Conservation (phyloP, 352 stramenopile genomes). For the Thraustochytrium sp. region DNA sequence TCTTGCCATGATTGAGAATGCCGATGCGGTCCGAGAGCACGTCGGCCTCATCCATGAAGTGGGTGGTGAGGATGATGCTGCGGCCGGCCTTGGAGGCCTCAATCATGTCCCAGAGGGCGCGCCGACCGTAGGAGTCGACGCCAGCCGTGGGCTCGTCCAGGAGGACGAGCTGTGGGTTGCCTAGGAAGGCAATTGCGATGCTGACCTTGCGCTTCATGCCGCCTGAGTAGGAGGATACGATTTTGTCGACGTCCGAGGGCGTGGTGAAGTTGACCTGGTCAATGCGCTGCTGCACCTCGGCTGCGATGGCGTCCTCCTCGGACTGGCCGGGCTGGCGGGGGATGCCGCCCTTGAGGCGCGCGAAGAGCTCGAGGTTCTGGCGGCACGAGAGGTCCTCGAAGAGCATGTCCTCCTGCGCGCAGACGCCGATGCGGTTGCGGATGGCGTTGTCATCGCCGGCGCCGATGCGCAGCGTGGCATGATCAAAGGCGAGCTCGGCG, state of each 20-base stretch:
- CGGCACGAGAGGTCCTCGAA: conserved; percentile 67
- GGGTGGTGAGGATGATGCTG: conserved; percentile 59
- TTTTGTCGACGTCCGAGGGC: conserved; percentile 46
- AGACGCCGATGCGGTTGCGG: conserved; percentile 81
- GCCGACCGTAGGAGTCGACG: conserved; percentile 53
- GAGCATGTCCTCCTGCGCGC: conserved; percentile 72
- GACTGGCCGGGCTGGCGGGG: conserved; percentile 53
- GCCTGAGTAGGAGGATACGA: conserved; percentile 59
- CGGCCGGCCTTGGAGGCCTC: conserved; percentile 54
- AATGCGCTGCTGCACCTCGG: conserved; percentile 55
- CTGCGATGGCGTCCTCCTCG: conserved; percentile 29
- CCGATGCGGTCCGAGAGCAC: conserved; percentile 57
- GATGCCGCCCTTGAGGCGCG: conserved; percentile 74
- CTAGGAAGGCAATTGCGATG: conserved; percentile 69
- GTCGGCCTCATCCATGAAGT: conserved; percentile 63
- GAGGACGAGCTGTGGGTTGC: conserved; percentile 51
- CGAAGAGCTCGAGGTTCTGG: conserved; percentile 72
- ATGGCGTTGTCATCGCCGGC: conserved; percentile 69
- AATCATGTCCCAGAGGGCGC: conserved; percentile 62
- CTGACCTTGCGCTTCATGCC: conserved; percentile 77
- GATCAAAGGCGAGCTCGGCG: conserved; percentile 7
- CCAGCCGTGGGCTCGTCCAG: conserved; percentile 59
- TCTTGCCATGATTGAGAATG: conserved; percentile 54
- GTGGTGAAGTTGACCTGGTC: conserved; percentile 53
- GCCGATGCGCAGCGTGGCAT: conserved; percentile 22